Evolutionary conservation across 306 rosid genomes (phyloP).

Genomic region (Cajanus cajan): DNA sequence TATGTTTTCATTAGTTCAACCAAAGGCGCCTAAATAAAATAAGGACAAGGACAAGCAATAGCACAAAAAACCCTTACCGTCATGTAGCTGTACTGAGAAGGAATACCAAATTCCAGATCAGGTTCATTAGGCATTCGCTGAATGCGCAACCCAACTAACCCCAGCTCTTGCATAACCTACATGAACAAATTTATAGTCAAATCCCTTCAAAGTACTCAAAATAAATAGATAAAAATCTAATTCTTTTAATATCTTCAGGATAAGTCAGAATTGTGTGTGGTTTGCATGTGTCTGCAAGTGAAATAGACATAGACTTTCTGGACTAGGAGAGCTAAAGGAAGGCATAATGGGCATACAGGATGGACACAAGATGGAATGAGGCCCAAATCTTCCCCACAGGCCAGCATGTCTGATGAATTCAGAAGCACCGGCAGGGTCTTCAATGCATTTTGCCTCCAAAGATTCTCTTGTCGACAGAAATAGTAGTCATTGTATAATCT

Average conservation of each 20-base stretch:
- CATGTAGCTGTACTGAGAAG: slow-evolving; percentile 92
- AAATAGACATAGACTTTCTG: background rate
- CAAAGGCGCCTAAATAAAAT: background rate
- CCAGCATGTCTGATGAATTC: slow-evolving; percentile 85
- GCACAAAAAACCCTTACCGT: slow-evolving; percentile 52
- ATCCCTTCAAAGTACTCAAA: background rate
- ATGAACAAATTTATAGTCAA: slow-evolving; percentile 19
- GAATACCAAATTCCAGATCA: slow-evolving; percentile 85
- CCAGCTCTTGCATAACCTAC: slow-evolving; percentile 96
- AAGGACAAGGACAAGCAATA: slow-evolving; percentile 20
- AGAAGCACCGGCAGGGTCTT: slow-evolving; percentile 92
- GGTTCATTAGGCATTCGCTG: slow-evolving; percentile 96
- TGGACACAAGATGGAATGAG: slow-evolving; percentile 95
- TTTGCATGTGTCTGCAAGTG: background rate
- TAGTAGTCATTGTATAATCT: slow-evolving; percentile 84
- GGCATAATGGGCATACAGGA: slow-evolving; percentile 62
- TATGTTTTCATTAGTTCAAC: slow-evolving; percentile 7
- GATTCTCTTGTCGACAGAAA: slow-evolving; percentile 94
- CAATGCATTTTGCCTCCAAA: slow-evolving; percentile 93
- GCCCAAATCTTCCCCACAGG: slow-evolving; percentile 98
- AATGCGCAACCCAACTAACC: slow-evolving; percentile 89
- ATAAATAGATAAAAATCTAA: slow-evolving; percentile 4
- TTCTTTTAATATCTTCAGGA: background rate
- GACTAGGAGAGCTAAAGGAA: slow-evolving; percentile 11
- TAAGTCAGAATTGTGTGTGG: background rate